Evolutionary conservation across 352 stramenopile genomes (phyloP).

Genomic region (Bremia lactucae): DNA sequence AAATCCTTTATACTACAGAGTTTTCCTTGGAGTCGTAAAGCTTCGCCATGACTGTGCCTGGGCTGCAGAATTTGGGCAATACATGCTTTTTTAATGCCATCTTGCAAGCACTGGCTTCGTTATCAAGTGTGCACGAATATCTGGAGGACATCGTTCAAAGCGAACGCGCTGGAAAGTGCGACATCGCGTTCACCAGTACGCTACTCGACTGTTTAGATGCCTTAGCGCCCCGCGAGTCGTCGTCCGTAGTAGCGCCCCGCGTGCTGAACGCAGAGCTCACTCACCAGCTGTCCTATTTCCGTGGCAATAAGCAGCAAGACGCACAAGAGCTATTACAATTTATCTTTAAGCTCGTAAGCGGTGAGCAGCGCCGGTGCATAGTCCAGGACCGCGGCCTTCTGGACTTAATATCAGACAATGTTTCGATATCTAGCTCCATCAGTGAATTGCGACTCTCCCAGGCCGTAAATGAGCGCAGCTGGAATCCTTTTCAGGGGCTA

Average conservation of each 20-base stretch:
- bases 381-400: slow-evolving; percentile 44
- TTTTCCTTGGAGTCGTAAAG: background rate
- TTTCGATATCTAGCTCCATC: slow-evolving; percentile 30
- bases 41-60: slow-evolving; percentile 16
- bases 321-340: slow-evolving; percentile 81
- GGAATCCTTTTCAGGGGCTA: slow-evolving; percentile 68
- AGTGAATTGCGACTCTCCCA: slow-evolving; percentile 58
- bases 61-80: slow-evolving; percentile 85
- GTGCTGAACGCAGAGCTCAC: slow-evolving; percentile 55
- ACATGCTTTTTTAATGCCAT: slow-evolving; percentile 88
- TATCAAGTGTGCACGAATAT: slow-evolving; percentile 61
- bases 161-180: slow-evolving; percentile 19
- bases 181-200: slow-evolving; percentile 49
- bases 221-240: slow-evolving; percentile 22
- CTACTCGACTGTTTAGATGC: slow-evolving; percentile 54
- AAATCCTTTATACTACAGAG: background rate
- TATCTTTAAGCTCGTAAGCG: slow-evolving; percentile 70
- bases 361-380: slow-evolving; percentile 41
- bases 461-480: slow-evolving; percentile 48
- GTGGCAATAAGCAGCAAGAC: slow-evolving; percentile 79
- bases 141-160: slow-evolving; percentile 47
- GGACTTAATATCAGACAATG: slow-evolving; percentile 24
- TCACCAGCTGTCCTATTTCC: slow-evolving; percentile 41
- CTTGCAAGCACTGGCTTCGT: slow-evolving; percentile 67
- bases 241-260: slow-evolving; percentile 31